phyloP scores from a whole-genome alignment of 2,329 filamentous ascomycete species.

The Fusarium scirpi region DNA sequence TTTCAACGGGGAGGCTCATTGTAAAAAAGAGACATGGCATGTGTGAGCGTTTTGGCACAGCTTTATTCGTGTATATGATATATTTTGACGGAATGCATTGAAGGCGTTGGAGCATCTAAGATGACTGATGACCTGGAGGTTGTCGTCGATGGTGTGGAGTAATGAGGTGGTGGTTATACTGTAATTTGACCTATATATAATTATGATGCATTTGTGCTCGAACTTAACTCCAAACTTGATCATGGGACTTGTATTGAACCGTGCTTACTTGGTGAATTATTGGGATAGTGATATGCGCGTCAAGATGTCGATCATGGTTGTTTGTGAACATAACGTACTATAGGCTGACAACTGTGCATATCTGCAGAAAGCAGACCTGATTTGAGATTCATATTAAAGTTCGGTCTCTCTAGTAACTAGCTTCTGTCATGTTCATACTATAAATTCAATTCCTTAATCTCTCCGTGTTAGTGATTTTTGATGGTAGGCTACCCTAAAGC shows the following conservation, averaged over 20 bases:
- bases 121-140: slow-evolving; percentile 2
- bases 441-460: neutral
- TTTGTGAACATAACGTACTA: neutral
- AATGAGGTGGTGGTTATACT: slow-evolving; percentile 37
- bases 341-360: neutral
- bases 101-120: slow-evolving; percentile 31
- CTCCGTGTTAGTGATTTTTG: neutral
- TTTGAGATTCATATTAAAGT: neutral
- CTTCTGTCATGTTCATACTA: neutral
- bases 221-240: neutral
- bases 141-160: slow-evolving; percentile 30
- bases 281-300: neutral
- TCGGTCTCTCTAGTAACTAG: neutral
- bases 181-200: slow-evolving; percentile 25
- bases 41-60: slow-evolving; percentile 29
- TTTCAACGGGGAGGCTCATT: slow-evolving; percentile 58
- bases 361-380: neutral
- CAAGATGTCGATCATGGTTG: neutral
- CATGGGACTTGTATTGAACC: neutral
- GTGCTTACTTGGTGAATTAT: neutral
- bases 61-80: slow-evolving; percentile 19
- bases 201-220: slow-evolving; percentile 14
- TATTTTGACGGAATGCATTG: slow-evolving; percentile 35
- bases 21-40: slow-evolving; percentile 43
- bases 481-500: neutral